Evolutionary conservation across 2,329 filamentous ascomycete genomes (phyloP), one percentile per base, ranked within the genome.

Genomic region (Exophiala oligosperma): DNA sequence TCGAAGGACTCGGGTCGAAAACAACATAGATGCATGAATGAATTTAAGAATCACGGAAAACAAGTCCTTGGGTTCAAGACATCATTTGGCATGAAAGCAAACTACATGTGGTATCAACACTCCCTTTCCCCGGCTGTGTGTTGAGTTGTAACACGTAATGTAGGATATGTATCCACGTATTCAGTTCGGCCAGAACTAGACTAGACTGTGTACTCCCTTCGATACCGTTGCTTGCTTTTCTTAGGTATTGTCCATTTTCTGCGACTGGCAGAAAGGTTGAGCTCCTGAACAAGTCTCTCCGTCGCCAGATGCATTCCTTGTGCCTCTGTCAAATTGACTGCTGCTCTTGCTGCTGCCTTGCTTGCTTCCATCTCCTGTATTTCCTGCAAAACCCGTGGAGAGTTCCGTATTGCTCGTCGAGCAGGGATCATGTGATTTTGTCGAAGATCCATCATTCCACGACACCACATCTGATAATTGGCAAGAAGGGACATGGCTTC

Each of bases 401-500:
- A 53, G 14, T 21, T 48, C 40, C 51, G 56, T 17, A 64, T 62
- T 41, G 23, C 46, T 24, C 52, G 54, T 48, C 64, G 52, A 3
- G 60, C 24, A 6, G 62, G 62, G 35, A 46, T 24, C 56, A 64
- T 64, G 49, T 61, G 54, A 8, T 53, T 52, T 26, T 60, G 17
- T 41, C 28, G 54, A 3, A 66, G 32, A 14, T 60, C 53, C 38
- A 51, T 52, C 62, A 64, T 65, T 12, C 24, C 55, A 12, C 52
- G 55, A 44, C 61, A 63, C 64, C 64, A 66, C 23, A 28, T 5
- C n/a, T 54, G 54, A 48, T 66, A 66, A 14, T 54, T 57, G 38
- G 43, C 35, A 14, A 59, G 49, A 32, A 61, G 59, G 11, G 46
- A 51, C 56, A 64, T 60, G 14, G 61, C 38, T n/a, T 17, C 28